Evolutionary conservation across 78 protist species (phyloP).

Genomic region (Capsaspora owczarzaki): DNA sequence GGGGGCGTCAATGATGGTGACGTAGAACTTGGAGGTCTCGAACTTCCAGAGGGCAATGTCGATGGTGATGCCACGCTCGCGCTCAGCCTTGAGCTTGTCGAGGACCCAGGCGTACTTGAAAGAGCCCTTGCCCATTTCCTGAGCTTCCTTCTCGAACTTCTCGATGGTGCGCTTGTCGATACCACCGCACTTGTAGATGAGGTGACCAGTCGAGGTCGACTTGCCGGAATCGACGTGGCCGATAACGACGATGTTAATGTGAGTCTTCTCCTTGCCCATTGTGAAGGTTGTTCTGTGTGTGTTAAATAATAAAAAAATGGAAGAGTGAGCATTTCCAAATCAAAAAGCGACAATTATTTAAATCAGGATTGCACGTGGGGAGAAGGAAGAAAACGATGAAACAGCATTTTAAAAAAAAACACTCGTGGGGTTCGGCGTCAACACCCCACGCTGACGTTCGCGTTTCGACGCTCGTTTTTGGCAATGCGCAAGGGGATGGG

Average conservation of each 20-base stretch:
- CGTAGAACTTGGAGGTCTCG: constrained; percentile 90
- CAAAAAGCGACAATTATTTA: too few species aligned
- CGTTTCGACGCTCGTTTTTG: too few species aligned
- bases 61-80: constrained; percentile 87
- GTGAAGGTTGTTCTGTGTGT: not conserved
- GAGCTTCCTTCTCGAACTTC: constrained; percentile 91
- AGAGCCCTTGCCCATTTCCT: constrained; percentile 91
- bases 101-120: constrained; percentile 98
- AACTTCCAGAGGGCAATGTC: constrained; percentile 95
- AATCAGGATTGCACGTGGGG: too few species aligned
- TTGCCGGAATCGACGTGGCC: constrained; percentile 94
- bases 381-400: too few species aligned
- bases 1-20: constrained; percentile 99
- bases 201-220: constrained; percentile 93
- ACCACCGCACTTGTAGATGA: constrained; percentile 95
- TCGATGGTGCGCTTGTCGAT: constrained; percentile 78
- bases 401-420: too few species aligned
- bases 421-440: too few species aligned
- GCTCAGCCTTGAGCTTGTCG: constrained; percentile 77
- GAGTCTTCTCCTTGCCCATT: not conserved
- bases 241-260: constrained; percentile 47
- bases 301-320: too few species aligned
- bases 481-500: too few species aligned
- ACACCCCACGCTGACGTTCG: too few species aligned
- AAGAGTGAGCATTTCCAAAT: too few species aligned